Evolutionary conservation across 139 green algal species (phyloP).

Genomic region (Chlamydomonas sphaeroides): DNA sequence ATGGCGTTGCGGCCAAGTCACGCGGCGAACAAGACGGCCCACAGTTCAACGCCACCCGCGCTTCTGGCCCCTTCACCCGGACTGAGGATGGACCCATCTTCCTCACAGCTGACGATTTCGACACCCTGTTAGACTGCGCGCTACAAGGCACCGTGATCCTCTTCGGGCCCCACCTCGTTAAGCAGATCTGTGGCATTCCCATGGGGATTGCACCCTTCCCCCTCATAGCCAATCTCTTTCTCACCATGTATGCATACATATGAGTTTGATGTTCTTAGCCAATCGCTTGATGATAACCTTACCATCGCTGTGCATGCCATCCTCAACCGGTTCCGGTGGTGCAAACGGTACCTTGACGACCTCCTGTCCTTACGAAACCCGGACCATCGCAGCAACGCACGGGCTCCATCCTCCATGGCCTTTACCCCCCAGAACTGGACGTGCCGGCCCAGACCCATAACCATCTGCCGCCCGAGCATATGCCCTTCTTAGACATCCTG

Average conservation of each 20-base stretch:
- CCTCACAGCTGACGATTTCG: too few relatives aligned
- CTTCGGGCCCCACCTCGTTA: background rate
- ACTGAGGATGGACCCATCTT: too few relatives aligned
- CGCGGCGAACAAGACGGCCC: too few relatives aligned
- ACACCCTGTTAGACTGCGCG: too few relatives aligned
- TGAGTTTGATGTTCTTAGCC: background rate
- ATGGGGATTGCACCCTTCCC: background rate
- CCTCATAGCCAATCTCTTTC: slow-evolving; percentile 12
- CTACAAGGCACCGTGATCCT: too few relatives aligned
- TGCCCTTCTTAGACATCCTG: background rate
- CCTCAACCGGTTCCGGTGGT: background rate
- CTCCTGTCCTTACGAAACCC: background rate
- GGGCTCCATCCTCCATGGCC: background rate
- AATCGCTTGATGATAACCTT: background rate
- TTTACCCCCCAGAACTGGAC: background rate
- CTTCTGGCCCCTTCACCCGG: too few relatives aligned
- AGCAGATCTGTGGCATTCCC: background rate
- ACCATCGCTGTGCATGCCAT: too few relatives aligned
- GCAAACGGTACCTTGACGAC: background rate
- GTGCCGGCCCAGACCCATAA: background rate
- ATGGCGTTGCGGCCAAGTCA: too few relatives aligned
- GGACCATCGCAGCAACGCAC: background rate
- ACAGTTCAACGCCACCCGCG: too few relatives aligned
- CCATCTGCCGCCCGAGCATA: background rate
- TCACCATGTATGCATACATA: background rate